Percentiles rank a stretch among this genome's conserved stretches.
Conservation (phyloP, 169 alveolate genomes). For the Cryptosporidium viatorum region DNA sequence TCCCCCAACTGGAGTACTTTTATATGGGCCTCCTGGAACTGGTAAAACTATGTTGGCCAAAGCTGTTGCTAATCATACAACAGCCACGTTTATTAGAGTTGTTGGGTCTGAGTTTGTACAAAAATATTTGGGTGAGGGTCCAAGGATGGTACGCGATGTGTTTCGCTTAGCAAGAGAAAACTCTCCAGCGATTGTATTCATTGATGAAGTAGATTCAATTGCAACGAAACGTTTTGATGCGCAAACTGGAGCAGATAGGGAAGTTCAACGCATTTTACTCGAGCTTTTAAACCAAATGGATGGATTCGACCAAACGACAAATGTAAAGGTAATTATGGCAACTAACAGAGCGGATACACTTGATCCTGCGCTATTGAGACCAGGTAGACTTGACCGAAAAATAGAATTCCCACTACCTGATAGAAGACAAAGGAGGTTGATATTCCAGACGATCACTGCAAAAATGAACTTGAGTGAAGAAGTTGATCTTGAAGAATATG, state of each 20-base stretch:
- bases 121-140: slow-evolving; percentile 99
- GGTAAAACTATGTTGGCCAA: slow-evolving; percentile 99
- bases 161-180: slow-evolving; percentile 96
- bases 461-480: slow-evolving; percentile 97
- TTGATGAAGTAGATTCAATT: slow-evolving; percentile 98
- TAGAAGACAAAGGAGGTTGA: slow-evolving; percentile 95
- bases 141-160: slow-evolving; percentile 99
- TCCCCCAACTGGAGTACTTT: slow-evolving; percentile 98
- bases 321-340: slow-evolving; percentile 98
- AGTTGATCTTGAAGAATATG: slow-evolving; percentile 97
- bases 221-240: slow-evolving; percentile 98
- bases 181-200: slow-evolving; percentile 97
- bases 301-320: slow-evolving; percentile 97
- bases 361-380: slow-evolving; percentile 98
- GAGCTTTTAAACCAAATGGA: slow-evolving; percentile 98
- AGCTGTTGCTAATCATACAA: slow-evolving; percentile 99
- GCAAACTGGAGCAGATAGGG: slow-evolving; percentile 98
- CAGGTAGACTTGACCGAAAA: slow-evolving; percentile 97
- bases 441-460: slow-evolving; percentile 96
- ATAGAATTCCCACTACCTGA: slow-evolving; percentile 99
- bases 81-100: slow-evolving; percentile 96
- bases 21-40: slow-evolving; percentile 99
- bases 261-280: slow-evolving; percentile 97
- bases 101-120: slow-evolving; percentile 99
- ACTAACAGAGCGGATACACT: slow-evolving; percentile 99